A percentile compares a stretch with the other conserved stretches of the same genome.
Conservation (phyloP, 441 rosid species). For the Eutrema salsugineum region DNA sequence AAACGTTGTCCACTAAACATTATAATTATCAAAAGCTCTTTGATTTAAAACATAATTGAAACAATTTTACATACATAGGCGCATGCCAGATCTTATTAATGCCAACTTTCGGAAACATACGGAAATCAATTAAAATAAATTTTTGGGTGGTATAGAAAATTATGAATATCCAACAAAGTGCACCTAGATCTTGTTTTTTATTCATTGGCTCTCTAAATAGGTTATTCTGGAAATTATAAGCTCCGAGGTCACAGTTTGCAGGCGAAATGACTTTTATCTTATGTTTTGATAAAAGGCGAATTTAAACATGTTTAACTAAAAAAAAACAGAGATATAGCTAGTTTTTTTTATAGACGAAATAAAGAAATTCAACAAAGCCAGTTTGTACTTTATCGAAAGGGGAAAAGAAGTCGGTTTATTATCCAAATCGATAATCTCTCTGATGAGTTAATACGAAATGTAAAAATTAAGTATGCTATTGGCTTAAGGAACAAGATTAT, state of each 20-base stretch:
- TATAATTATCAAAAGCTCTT: conserved; percentile 17
- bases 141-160: conserved; percentile 13
- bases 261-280: neutral
- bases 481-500: neutral
- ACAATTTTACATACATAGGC: conserved; percentile 2
- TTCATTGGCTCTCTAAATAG: neutral
- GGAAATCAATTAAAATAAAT: neutral
- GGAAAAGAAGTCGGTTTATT: neutral
- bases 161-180: neutral
- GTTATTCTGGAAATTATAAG: neutral
- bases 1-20: conserved; percentile 21
- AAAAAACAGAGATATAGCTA: neutral
- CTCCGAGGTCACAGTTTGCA: neutral
- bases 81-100: conserved; percentile 34
- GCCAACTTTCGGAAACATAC: conserved; percentile 21
- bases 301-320: too few species aligned
- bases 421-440: neutral
- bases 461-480: neutral
- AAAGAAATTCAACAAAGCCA: neutral
- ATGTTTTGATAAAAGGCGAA: too few species aligned
- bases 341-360: neutral
- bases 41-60: conserved; percentile 5
- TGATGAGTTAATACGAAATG: neutral
- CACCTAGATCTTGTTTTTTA: neutral
- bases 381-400: neutral